Evolutionary conservation across 2,329 filamentous ascomycete species (phyloP).

Genomic region (Diaporthe capsici): DNA sequence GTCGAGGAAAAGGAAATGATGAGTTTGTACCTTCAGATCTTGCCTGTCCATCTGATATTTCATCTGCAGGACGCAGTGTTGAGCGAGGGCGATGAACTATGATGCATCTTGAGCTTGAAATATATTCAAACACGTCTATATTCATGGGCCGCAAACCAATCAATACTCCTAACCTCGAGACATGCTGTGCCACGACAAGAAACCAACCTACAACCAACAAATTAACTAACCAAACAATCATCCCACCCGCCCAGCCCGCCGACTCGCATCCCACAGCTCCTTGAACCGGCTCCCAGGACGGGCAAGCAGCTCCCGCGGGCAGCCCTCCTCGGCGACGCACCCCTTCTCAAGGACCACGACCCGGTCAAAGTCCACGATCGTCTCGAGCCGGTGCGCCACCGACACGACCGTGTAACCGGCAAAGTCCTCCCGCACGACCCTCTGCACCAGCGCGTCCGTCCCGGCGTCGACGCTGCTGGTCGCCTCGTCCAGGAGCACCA

Average conservation of each 20-base stretch:
- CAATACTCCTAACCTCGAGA: too few species aligned
- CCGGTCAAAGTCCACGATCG: constrained; percentile 64
- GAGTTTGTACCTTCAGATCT: too few species aligned
- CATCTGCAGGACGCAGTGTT: too few species aligned
- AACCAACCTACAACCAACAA: too few species aligned
- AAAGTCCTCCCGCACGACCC: constrained; percentile 67
- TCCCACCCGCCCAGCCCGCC: constrained; percentile 5
- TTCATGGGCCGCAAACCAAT: too few species aligned
- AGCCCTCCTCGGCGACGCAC: constrained; percentile 40
- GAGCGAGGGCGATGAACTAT: too few species aligned
- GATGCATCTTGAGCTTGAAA: too few species aligned
- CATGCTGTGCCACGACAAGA: not conserved
- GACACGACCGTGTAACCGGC: constrained; percentile 65
- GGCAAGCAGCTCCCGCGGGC: constrained; percentile 22
- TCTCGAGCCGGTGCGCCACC: constrained; percentile 55
- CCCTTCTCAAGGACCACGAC: constrained; percentile 63
- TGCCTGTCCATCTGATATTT: too few species aligned
- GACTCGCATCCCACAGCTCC: constrained; percentile 34
- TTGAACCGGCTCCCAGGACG: constrained; percentile 13
- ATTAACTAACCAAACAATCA: too few species aligned
- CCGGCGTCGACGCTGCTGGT: constrained; percentile 67
- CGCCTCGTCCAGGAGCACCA: constrained; percentile 62
- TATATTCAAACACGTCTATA: not conserved
- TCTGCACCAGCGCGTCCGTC: constrained; percentile 69
- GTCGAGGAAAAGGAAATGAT: not conserved